Percentiles rank a stretch among this genome's conserved stretches.
Conservation (phyloP, 345 rosid genomes). For the Salix dunnii region DNA sequence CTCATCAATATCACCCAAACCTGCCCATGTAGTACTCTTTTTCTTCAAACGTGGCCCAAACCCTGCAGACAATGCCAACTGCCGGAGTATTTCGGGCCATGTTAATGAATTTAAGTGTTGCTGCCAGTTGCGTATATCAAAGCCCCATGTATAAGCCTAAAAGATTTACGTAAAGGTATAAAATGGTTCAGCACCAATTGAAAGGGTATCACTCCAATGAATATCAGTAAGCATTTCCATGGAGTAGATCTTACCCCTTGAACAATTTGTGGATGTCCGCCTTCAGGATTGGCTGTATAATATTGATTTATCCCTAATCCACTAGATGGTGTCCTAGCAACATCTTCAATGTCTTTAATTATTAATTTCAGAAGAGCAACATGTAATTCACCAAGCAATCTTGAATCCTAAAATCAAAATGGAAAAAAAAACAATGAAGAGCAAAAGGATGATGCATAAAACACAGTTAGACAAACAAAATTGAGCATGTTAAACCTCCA, state of each 20-base stretch:
- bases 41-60: conserved; percentile 86
- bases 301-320: conserved; percentile 81
- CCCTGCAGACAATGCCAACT: conserved; percentile 83
- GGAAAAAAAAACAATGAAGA: conserved; percentile 11
- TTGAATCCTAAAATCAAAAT: conserved; percentile 70
- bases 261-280: conserved; percentile 93
- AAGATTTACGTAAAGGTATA: conserved; percentile 12
- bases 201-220: conserved; percentile 2
- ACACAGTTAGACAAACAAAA: not conserved
- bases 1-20: conserved; percentile 59
- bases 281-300: conserved; percentile 84
- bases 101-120: conserved; percentile 75
- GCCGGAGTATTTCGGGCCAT: conserved; percentile 96
- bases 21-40: conserved; percentile 36
- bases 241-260: conserved; percentile 72
- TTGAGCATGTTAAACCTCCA: not conserved
- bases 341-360: conserved; percentile 91
- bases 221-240: conserved; percentile 10
- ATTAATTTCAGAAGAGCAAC: conserved; percentile 69
- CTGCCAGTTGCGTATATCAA: conserved; percentile 95
- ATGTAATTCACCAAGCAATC: conserved; percentile 94
- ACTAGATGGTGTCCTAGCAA: conserved; percentile 78
- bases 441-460: conserved; percentile 9
- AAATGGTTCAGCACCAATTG: conserved; percentile 12
- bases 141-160: conserved; percentile 98